Evolutionary conservation across 495 filamentous ascomycete species (phyloP).

Genomic region (Hypoxylon lenormandii): DNA sequence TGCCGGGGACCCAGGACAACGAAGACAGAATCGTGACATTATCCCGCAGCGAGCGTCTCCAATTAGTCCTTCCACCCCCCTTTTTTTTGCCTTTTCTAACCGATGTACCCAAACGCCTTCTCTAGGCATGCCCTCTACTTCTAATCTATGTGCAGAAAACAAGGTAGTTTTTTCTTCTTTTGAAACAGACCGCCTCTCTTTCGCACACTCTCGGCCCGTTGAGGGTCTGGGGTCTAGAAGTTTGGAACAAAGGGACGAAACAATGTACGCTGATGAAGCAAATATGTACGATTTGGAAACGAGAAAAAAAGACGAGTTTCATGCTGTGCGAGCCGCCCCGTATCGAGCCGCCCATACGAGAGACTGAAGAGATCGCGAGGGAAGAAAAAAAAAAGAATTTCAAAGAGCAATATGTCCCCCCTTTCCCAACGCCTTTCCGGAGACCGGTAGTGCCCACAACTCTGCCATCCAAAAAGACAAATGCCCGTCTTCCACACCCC

Average conservation of each 20-base stretch:
- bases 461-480: constrained; percentile 29
- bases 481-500: constrained; percentile 24
- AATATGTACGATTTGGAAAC: constrained; percentile 41
- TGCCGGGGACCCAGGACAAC: constrained; percentile 13
- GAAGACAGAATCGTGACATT: constrained; percentile 40
- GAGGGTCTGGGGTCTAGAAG: constrained; percentile 37
- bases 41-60: constrained; percentile 42
- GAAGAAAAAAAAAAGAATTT: neutral
- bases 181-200: constrained; percentile 45
- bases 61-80: constrained; percentile 33
- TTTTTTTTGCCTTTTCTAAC: constrained; percentile 44
- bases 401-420: constrained; percentile 18
- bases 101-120: constrained; percentile 38
- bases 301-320: constrained; percentile 9
- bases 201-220: constrained; percentile 40
- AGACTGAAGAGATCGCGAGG: constrained; percentile 27
- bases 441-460: constrained; percentile 25
- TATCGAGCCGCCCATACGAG: constrained; percentile 26
- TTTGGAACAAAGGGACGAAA: constrained; percentile 8
- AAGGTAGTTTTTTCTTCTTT: constrained; percentile 27
- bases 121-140: constrained; percentile 33
- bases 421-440: constrained; percentile 24
- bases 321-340: constrained; percentile 15
- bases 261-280: constrained; percentile 33
- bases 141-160: constrained; percentile 48